Percentiles rank a stretch among this genome's conserved stretches.
Evolutionary conservation across 2,329 filamentous ascomycete genomes (phyloP).

Genomic region (Niveomyces coronatus): DNA sequence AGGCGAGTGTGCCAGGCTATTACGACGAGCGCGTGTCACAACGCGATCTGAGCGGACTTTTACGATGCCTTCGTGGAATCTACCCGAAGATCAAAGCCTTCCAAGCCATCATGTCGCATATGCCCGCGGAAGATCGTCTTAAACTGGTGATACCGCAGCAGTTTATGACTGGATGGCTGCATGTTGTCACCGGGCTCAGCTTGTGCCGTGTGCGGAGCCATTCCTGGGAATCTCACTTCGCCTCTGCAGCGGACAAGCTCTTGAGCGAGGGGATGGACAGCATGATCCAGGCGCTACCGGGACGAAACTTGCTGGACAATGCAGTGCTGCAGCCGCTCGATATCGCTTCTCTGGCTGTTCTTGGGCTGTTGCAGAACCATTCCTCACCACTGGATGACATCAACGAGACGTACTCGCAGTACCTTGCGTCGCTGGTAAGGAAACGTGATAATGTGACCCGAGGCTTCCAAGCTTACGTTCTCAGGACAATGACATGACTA

Average conservation of each 20-base stretch:
- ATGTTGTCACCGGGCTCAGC: slow-evolving; percentile 28
- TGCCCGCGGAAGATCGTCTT: slow-evolving; percentile 18
- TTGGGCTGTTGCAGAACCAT: slow-evolving; percentile 28
- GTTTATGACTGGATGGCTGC: slow-evolving; percentile 31
- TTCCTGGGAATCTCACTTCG: slow-evolving; percentile 21
- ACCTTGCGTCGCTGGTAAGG: slow-evolving; percentile 31
- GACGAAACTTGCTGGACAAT: slow-evolving; percentile 22
- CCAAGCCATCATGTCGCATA: slow-evolving; percentile 19
- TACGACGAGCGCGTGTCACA: not conserved
- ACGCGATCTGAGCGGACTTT: not conserved
- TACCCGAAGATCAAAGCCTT: slow-evolving; percentile 18
- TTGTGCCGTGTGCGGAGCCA: slow-evolving; percentile 14
- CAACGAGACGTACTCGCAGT: slow-evolving; percentile 31
- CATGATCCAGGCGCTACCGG: slow-evolving; percentile 24
- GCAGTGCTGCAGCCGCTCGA: slow-evolving; percentile 32
- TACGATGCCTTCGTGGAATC: not conserved
- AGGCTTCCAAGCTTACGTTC: slow-evolving; percentile 15
- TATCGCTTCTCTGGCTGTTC: slow-evolving; percentile 28
- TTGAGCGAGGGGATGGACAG: slow-evolving; percentile 26
- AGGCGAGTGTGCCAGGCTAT: not conserved
- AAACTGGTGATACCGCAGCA: slow-evolving; percentile 24
- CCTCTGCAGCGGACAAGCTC: slow-evolving; percentile 18
- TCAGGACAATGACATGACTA: slow-evolving; percentile 30
- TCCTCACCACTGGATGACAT: slow-evolving; percentile 28
- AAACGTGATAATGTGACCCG: too few species aligned